Base-by-base conservation (phyloP, 805 yeast genomes). In the Spathaspora sp. region DNA sequence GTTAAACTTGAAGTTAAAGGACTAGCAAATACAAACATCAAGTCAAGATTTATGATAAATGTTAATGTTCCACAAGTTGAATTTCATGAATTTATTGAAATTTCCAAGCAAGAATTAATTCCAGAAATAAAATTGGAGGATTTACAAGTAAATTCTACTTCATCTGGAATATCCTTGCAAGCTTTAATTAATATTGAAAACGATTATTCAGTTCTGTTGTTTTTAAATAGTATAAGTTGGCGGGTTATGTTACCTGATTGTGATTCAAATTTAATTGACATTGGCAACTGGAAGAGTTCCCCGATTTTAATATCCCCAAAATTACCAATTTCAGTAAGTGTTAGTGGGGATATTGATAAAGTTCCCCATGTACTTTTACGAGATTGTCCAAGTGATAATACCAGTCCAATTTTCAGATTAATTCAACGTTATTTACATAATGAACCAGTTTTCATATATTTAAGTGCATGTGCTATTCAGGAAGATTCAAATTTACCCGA, bases 221-320 rank as follows among this genome's bases (percentile, higher is more conserved):
- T 52, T 3, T 44, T 70, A 8, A 60, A 52, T 6, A 31, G 58
- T 7, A 58, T 67, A 12, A 58, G 62, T 44, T 67, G 72, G 73
- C 61, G 64, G 42, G 38, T 70, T 1, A 56, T 60, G 9, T 44
- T 72, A 2, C 52, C 59, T 23, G 67, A 65, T 49, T 70, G 75
- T 55, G 42, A 59, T 6, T 46, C 45, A 2, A 42, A 57, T 1
- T 56, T 60, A 10, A 51, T 59, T 7, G 46, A 48, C 12, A 48
- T 70, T 3, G 75, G 74, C 1, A 35, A 42, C 10, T 65, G 70
- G 67, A 47, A 35, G 14, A 58, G 60, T 10, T 49, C 49, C 2
- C 47, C 53, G 2, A 35, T 66, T n/a, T 5, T 19, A 1, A 46
- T 65, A 10, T 26, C 28, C 11, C 69, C 67, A 0, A 42, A 52